Conservation (phyloP, 495 filamentous ascomycete species). For the Hypoxylon lienhwacheense region DNA sequence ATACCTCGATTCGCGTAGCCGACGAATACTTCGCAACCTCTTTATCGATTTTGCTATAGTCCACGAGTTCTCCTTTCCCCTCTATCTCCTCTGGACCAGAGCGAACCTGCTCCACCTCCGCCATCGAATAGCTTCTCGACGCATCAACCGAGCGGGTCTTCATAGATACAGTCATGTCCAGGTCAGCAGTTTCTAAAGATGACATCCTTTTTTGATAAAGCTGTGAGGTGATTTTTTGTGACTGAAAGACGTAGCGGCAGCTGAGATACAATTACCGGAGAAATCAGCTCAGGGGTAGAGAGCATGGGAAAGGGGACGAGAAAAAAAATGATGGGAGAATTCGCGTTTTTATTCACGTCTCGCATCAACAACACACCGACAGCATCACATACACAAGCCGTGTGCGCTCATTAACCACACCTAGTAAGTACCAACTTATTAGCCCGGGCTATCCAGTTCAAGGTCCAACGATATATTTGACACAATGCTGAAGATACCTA, state of each 20-base stretch:
- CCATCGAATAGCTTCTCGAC: constrained; percentile 45
- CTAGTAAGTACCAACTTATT: too few relatives aligned
- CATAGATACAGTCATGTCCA: constrained; percentile 14
- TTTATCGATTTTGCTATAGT: constrained; percentile 60
- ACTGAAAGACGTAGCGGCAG: neutral
- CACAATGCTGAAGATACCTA: too few relatives aligned
- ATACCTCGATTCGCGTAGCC: constrained; percentile 53
- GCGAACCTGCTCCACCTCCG: constrained; percentile 52
- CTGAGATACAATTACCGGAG: neutral
- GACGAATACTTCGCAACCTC: constrained; percentile 66
- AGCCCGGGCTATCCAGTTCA: constrained; percentile 11
- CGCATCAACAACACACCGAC: constrained; percentile 17
- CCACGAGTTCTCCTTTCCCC: constrained; percentile 52
- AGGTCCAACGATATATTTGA: too few relatives aligned
- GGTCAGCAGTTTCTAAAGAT: constrained; percentile 27
- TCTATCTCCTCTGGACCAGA: constrained; percentile 42
- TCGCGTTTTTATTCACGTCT: constrained; percentile 27
- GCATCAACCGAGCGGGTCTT: constrained; percentile 20
- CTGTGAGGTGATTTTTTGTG: neutral
- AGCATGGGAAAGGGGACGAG: neutral
- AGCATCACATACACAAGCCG: constrained; percentile 8
- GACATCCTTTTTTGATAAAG: constrained; percentile 19
- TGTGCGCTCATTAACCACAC: too few relatives aligned
- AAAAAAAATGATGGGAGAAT: constrained; percentile 7
- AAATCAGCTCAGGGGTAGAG: neutral